Base-by-base conservation (phyloP, 1,284 basidiomycete genomes). In the Erythrobasidium hasegawianum region DNA sequence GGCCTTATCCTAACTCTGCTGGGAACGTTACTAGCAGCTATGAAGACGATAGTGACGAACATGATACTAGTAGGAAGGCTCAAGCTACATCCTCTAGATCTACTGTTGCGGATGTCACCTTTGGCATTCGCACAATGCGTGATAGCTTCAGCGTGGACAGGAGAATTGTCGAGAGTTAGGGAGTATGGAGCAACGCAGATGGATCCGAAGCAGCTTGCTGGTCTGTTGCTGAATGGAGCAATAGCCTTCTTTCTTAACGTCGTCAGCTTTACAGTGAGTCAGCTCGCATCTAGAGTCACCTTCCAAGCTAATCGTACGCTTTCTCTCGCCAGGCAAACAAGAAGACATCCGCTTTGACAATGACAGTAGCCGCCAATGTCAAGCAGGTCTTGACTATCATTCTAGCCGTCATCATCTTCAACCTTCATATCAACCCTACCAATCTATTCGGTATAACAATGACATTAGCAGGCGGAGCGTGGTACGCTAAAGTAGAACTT, bases 371-470 rank as follows among this genome's bases (percentile, higher is more conserved):
- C 60, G 87, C 86, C 59, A 92, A 93, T 75, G 85, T 92, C 64
- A 97, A 97, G 79, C 93, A 96, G 76, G 93, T 92, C 16, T 78
- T 96, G 70, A 94, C 92, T 1, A 87, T 96, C 70, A 80, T 92
- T 2, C 84, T 88, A 39, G 90, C 92, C 0, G 89, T 96, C 9
- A 72, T 83, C 43, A 82, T 96, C 33, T 96, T 96, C 78, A 79
- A 92, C 75, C 78, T 95, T 10, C 83, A 83, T 10, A 90, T 96
- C 75, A 88, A 86, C 40, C 79, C 82, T 26, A 83, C 83, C 65
- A 96, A 96, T 75, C 85, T 83, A 14, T 71, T 88, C 39, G 93
- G 93, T 1, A 93, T 96, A 68, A 56, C 82, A 10, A 78, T 94
- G 60, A 95, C 93, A 2, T 82, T 96, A 2, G 69, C 83, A 3